Conservation (phyloP, 345 rosid species). For the Durio zibethinus region DNA sequence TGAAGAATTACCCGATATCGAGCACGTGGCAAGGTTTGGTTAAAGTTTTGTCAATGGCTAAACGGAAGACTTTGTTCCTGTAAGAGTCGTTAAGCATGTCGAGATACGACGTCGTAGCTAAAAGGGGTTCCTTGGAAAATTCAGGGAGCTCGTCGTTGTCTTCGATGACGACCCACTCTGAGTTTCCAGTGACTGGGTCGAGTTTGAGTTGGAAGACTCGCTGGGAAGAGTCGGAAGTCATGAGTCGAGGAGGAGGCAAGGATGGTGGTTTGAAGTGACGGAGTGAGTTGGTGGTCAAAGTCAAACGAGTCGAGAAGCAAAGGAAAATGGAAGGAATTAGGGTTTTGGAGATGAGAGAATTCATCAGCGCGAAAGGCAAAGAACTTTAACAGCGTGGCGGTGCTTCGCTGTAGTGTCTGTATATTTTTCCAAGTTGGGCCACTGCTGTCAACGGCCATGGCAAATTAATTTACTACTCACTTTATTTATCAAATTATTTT, state of each 20-base stretch:
- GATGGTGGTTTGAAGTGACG: conserved; percentile 13
- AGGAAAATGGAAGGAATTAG: conserved; percentile 18
- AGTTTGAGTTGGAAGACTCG: conserved; percentile 57
- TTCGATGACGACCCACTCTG: conserved; percentile 67
- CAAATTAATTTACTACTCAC: too few relatives aligned
- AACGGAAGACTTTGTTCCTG: conserved; percentile 49
- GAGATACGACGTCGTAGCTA: conserved; percentile 61
- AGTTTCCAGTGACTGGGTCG: conserved; percentile 60
- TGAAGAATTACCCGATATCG: conserved; percentile 71
- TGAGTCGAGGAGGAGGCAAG: conserved; percentile 30
- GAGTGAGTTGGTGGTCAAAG: conserved; percentile 4
- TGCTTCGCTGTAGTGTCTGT: too few relatives aligned
- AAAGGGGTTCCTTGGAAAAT: conserved; percentile 33
- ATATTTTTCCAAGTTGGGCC: too few relatives aligned
- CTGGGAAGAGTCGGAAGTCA: conserved; percentile 45
- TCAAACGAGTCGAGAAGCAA: conserved; percentile 13
- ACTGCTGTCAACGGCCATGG: too few relatives aligned
- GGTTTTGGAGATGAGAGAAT: conserved; percentile 23
- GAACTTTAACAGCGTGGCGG: too few relatives aligned
- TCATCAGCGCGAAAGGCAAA: conserved; percentile 10
- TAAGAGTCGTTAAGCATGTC: conserved; percentile 74
- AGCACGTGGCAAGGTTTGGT: conserved; percentile 77
- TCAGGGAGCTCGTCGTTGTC: conserved; percentile 33
- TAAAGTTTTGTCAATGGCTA: conserved; percentile 57
- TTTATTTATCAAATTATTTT: too few relatives aligned